Evolutionary conservation across 1,284 basidiomycete genomes (phyloP), one percentile per base, ranked within the genome.

Genomic region (Trametes sp.): DNA sequence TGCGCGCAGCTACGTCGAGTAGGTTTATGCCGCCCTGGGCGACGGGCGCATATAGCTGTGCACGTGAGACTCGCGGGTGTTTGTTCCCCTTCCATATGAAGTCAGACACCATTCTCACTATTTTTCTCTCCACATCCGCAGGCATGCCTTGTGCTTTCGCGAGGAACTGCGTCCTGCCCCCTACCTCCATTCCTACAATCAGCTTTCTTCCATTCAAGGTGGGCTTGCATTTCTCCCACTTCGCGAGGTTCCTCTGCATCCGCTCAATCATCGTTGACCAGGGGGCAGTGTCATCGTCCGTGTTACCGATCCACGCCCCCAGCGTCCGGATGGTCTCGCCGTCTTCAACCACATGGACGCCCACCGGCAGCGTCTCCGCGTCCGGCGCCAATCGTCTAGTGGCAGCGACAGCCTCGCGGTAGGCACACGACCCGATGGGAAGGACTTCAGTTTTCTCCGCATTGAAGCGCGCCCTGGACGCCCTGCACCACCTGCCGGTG

Each of bases 221-320:
- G 8, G 36, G 36, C 14, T 16, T 38, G 4, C 16, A 4, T 14
- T 16, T 11, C 16, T 16, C 36, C 36, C 9, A 38, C 14, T 11
- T 38, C 4, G 8, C 11, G 36, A 38, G 19, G 73, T 74, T 21
- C 77, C 29, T 19, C n/a, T 33, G 7, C 1, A 50, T 50, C 11
- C 31, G 31, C 31, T 33, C 31, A 33, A 33, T 33, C n/a, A 16
- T 33, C 8, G 48, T 4, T 4, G 19, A 19, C 48, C 48, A 50
- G 16, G 48, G 48, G 11, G 48, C 16, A 2, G 46, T 19, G 2
- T n/a, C 28, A 8, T 50, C 7, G 5, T 10, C 19, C 2, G 11
- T 5, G 14, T 49, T 49, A 2, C 48, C 48, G 10, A 50, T n/a
- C 48, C 48, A 50, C 29, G 48, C 48, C 1, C 48, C 48, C 1